phyloP scores from a whole-genome alignment of 768 basidiomycete species.

The Amanita pseudoporphyria region DNA sequence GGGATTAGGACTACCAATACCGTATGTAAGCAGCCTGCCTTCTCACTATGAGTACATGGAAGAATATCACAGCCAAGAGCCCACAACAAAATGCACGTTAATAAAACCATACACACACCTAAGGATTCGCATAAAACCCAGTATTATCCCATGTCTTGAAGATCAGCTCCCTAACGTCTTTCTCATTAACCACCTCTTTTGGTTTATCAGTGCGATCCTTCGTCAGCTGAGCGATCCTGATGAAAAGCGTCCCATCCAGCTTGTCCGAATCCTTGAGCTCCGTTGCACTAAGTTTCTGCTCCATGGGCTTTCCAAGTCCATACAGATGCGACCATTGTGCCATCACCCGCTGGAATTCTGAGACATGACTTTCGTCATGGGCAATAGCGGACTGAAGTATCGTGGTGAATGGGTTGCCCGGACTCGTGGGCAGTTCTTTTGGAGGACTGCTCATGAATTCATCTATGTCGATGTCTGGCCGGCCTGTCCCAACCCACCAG shows the following conservation, averaged over 20 bases:
- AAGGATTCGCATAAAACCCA: slow-evolving; percentile 12
- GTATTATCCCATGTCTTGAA: slow-evolving; percentile 15
- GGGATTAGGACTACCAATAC: not conserved
- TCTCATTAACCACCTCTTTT: slow-evolving; percentile 11
- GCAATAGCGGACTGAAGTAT: slow-evolving; percentile 41
- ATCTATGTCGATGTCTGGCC: slow-evolving; percentile 34
- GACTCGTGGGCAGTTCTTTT: slow-evolving; percentile 15
- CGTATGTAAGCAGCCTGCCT: not conserved
- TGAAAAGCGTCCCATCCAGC: slow-evolving; percentile 52
- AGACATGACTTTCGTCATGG: slow-evolving; percentile 45
- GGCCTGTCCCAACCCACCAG: slow-evolving; percentile 46
- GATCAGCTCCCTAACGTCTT: slow-evolving; percentile 11
- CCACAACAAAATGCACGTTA: no score
- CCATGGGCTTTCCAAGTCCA: slow-evolving; percentile 22
- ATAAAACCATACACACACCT: not conserved
- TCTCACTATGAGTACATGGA: not conserved
- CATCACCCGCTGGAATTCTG: slow-evolving; percentile 44
- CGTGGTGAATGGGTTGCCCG: slow-evolving; percentile 44
- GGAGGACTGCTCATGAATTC: slow-evolving; percentile 24
- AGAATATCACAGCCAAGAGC: no score
- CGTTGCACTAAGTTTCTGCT: slow-evolving; percentile 11
- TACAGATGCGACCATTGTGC: slow-evolving; percentile 38
- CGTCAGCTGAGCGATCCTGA: slow-evolving; percentile 41
- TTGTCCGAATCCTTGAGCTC: slow-evolving; percentile 34
- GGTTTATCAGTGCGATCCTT: slow-evolving; percentile 24